These are phyloP conservation scores for Picochlorum sp. DNA, from an alignment of 139 green algal species.

Conservation along the genomic window DNA sequence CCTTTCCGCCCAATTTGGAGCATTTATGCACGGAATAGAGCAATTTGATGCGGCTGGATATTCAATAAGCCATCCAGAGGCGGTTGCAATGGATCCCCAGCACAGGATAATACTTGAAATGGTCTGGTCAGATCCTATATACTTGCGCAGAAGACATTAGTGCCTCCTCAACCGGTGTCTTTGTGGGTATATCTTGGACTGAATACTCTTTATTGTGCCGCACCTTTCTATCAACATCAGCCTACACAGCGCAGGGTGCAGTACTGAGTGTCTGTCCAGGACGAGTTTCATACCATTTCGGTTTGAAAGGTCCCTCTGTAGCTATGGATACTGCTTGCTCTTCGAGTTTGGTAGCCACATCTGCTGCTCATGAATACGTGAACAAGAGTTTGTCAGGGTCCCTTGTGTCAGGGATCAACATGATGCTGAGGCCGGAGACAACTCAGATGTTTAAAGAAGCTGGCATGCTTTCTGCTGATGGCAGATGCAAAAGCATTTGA, in stretches of 20 bases:
- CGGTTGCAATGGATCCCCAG: conserved; percentile 64
- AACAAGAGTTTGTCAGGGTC: too few relatives aligned
- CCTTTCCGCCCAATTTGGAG: conserved; percentile 33
- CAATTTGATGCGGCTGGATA: conserved; percentile 49
- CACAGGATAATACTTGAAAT: conserved; percentile 71
- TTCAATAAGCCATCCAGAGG: conserved; percentile 47
- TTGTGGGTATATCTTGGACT: conserved; percentile 42
- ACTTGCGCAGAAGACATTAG: neutral
- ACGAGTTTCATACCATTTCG: conserved; percentile 67
- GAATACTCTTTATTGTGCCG: conserved; percentile 62
- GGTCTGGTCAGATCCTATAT: conserved; percentile 15
- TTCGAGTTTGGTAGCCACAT: too few relatives aligned
- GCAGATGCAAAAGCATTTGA: too few relatives aligned
- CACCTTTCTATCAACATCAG: conserved; percentile 28
- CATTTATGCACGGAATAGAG: conserved; percentile 37
- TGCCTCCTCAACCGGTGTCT: conserved; percentile 16
- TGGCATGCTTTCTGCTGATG: too few relatives aligned
- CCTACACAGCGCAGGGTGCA: conserved; percentile 43
- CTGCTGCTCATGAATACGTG: too few relatives aligned
- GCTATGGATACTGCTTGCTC: too few relatives aligned
- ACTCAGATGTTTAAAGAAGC: too few relatives aligned
- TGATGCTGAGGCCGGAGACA: too few relatives aligned
- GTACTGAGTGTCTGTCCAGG: conserved; percentile 51
- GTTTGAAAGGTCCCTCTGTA: too few relatives aligned
- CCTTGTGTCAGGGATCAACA: too few relatives aligned